phyloP scores from a whole-genome alignment of 2,329 filamentous ascomycete genomes.

The Calonectria ilicicola region DNA sequence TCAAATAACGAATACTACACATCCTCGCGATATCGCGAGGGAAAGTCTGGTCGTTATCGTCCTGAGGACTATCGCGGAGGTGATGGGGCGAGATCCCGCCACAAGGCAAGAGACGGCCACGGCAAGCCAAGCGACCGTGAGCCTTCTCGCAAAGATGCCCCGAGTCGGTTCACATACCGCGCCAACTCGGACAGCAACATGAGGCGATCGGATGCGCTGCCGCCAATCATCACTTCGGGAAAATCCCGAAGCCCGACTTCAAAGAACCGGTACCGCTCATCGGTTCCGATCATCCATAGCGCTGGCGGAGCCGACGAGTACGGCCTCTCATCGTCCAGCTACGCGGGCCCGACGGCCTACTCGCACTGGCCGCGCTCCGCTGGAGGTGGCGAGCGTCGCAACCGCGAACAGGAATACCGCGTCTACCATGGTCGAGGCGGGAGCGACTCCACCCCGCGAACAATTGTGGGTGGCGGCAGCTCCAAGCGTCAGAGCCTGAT shows the following conservation, averaged over 20 bases:
- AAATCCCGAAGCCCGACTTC: conserved; percentile 36
- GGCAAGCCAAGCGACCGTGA: conserved; percentile 23
- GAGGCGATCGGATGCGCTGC: conserved; percentile 26
- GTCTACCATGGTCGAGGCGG: conserved; percentile 42
- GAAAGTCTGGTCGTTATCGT: conserved; percentile 25
- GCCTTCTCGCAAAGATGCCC: conserved; percentile 29
- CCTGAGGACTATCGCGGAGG: conserved; percentile 34
- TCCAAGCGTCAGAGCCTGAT: conserved; percentile 34
- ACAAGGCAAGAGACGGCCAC: conserved; percentile 26
- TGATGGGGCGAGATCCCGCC: conserved; percentile 32
- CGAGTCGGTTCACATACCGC: conserved; percentile 29
- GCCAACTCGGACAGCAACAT: conserved; percentile 32
- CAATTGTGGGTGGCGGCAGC: conserved; percentile 17
- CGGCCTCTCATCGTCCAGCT: conserved; percentile 25
- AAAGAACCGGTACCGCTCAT: conserved; percentile 35
- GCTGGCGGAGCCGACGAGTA: conserved; percentile 26
- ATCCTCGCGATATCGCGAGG: conserved; percentile 25
- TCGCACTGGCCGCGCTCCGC: conserved; percentile 14
- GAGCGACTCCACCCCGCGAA: conserved; percentile 30
- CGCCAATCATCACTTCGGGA: conserved; percentile 19
- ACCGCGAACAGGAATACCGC: conserved; percentile 44
- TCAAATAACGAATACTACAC: conserved; percentile 33
- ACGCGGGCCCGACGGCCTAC: conserved; percentile 14
- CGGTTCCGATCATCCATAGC: conserved; percentile 27
- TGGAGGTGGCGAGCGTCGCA: conserved; percentile 23